Base-by-base conservation (phyloP, 169 alveolate species). In the Theileria annulata region DNA sequence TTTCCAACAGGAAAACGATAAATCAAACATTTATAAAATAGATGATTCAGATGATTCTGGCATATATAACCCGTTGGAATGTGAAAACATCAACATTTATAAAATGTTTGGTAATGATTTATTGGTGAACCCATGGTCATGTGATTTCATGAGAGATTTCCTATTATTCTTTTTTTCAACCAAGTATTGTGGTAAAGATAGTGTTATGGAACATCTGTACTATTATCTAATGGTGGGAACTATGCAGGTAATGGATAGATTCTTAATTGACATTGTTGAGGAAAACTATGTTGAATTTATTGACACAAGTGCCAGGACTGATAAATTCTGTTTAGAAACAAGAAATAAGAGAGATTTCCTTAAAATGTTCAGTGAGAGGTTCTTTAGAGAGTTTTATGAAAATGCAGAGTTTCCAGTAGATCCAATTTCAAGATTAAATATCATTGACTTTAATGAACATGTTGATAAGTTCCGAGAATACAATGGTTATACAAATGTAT, bases 321-420 rank as follows among this genome's bases (percentile, higher is more conserved):
- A 69, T 35, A 58, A 69, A 28, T 28, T 28, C 42, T 19, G 37
- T n/a, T 12, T 27, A 19, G 33, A 30, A 21, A 72, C 79, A 6
- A 68, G 69, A 66, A 42, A 51, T 69, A 72, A 47, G 56, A 30
- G 79, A 19, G 60, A 82, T n/a, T 75, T 82, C 70, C 27, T 82
- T 30, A 31, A 28, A 23, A 28, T 63, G 30, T 64, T 82, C 42
- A 60, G 47, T 25, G 33, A 49, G 42, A 75, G 72, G 27, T 82
- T 72, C 54, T 37, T 82, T 19, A 28, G n/a, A 58, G 80, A 66
- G 23, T 63, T 19, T 59, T 48, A 67, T 27, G 86, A 76, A 21
- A 21, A 15, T 15, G 89, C 82, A 19, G 89, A 76, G 30, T 17
- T 75, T 0, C 85, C 85, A 0, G 42, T 35, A 6, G 80, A 82